Conservation (phyloP, 495 filamentous ascomycete species). For the Podospora didyma region DNA sequence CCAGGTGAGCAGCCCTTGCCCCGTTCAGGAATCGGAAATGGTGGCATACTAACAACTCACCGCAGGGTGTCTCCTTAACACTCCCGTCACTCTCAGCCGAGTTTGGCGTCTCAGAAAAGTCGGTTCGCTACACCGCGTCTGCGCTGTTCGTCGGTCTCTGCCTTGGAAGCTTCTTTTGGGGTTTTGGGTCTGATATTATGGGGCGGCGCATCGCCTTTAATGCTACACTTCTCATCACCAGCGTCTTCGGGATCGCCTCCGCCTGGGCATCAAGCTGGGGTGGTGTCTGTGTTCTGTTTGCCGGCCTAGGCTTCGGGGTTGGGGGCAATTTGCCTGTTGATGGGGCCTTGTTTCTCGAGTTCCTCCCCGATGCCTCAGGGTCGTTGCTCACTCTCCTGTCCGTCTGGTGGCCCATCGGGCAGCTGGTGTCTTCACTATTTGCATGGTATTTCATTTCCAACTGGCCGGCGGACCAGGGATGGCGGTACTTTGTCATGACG, state of each 20-base stretch:
- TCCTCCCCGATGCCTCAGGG: slow-evolving; percentile 72
- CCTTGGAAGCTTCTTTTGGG: slow-evolving; percentile 75
- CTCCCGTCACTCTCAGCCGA: slow-evolving; percentile 66
- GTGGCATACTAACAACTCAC: slow-evolving; percentile 7
- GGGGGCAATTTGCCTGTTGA: slow-evolving; percentile 79
- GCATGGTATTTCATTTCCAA: slow-evolving; percentile 78
- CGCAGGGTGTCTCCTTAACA: slow-evolving; percentile 64
- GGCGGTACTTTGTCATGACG: slow-evolving; percentile 70
- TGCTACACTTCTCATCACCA: slow-evolving; percentile 64
- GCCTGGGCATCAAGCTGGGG: slow-evolving; percentile 66
- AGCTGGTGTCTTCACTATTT: slow-evolving; percentile 62
- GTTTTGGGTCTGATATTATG: slow-evolving; percentile 67
- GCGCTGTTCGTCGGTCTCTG: slow-evolving; percentile 58
- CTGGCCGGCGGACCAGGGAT: slow-evolving; percentile 67
- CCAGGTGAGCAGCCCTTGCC: slow-evolving; percentile 30
- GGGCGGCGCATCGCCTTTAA: slow-evolving; percentile 78
- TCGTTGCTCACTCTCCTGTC: slow-evolving; percentile 72
- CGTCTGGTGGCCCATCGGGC: slow-evolving; percentile 78
- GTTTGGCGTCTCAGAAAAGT: slow-evolving; percentile 53
- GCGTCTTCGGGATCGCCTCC: slow-evolving; percentile 66
- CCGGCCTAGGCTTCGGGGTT: slow-evolving; percentile 47
- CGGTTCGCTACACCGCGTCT: slow-evolving; percentile 50
- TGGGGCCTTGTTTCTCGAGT: slow-evolving; percentile 75
- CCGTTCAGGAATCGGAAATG: slow-evolving; percentile 12
- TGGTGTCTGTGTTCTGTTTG: slow-evolving; percentile 55